Conservation (phyloP, 352 stramenopile genomes). For the Halophytophthora polymorphica region DNA sequence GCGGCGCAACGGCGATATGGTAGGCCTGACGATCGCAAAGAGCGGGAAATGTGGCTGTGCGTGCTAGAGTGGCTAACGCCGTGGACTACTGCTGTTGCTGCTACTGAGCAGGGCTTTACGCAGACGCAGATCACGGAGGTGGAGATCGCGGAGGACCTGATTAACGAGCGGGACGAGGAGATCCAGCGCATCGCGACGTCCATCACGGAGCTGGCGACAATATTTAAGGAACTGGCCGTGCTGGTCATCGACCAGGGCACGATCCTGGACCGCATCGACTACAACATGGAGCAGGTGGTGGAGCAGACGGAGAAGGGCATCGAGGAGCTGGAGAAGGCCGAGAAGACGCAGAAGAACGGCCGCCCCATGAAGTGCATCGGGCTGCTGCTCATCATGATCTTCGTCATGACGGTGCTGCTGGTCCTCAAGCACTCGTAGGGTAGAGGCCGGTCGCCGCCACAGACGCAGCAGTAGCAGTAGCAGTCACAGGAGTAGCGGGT, state of each 20-base stretch:
- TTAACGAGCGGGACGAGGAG: conserved; percentile 95
- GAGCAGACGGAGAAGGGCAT: conserved; percentile 99
- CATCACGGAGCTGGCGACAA: conserved; percentile 98
- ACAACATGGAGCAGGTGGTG: conserved; percentile 99
- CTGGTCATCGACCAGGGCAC: conserved; percentile 99
- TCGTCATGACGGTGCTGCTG: conserved; percentile 91
- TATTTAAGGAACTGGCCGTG: conserved; percentile 99
- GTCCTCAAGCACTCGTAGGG: conserved; percentile 91
- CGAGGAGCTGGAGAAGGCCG: conserved; percentile 98
- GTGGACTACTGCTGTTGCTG: conserved; percentile 16
- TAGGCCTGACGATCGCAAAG: no score
- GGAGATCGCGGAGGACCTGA: conserved; percentile 94
- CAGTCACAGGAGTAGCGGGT: no score
- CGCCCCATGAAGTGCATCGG: conserved; percentile 95
- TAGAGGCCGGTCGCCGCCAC: conserved; percentile 25
- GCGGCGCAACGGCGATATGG: conserved; percentile 53
- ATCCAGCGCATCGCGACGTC: conserved; percentile 97
- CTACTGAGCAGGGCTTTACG: conserved; percentile 82
- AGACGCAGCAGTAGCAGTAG: no score
- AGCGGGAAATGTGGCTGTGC: conserved; percentile 23
- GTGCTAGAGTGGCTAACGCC: conserved; percentile 4
- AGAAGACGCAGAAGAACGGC: conserved; percentile 97
- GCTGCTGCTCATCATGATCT: conserved; percentile 91
- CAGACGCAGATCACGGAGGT: conserved; percentile 94
- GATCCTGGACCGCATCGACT: conserved; percentile 99